Base-by-base conservation (phyloP, 805 yeast species). In the Ogataea pignaliae region DNA sequence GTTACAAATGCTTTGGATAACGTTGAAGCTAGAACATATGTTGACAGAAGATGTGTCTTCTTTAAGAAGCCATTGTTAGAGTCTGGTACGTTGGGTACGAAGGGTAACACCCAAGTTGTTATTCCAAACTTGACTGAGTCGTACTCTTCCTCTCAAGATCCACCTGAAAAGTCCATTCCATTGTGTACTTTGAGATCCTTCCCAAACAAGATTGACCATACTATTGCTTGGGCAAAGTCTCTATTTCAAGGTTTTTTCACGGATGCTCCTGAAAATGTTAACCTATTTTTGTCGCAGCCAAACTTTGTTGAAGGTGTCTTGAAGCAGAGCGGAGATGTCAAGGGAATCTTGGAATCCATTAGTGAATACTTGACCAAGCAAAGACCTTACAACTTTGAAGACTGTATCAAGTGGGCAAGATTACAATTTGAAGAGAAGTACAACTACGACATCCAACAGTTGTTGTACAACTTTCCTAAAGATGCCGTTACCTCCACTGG, bases 181-280 rank as follows among this genome's bases (percentile, higher is more conserved):
- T 75, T 93, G 59, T 93, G 99, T 76, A 93, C 99, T 2, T 75
- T 93, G 62, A 83, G 98, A 69, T 87, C 96, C 3, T 93, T 93
- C 83, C 99, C 99, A 45, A 87, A 89, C 68, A 91, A 91, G 69
- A 93, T 93, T 57, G 99, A 93, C 64, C 99, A 93, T 63, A 93
- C 99, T 1, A 93, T 93, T 69, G 98, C 99, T 6, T 93, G 99
- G 99, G 96, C 98, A 13, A 95, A 95, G 70, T 82, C 89, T 15
- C 73, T 88, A 61, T 93, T 93, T 76, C 93, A 86, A 72, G 96
- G 93, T 16, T 88, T 81, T 60, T 93, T 93, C 65, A 73, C 81
- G 32, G 97, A 91, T 48, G 76, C 88, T n/a, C 90, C 96, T 15
- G 96, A 88, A 65, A 88, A 88, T 57, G 98, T 90, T 43, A 93